Evolutionary conservation across 768 basidiomycete genomes (phyloP).

Genomic region (Tephrocybe rancida): DNA sequence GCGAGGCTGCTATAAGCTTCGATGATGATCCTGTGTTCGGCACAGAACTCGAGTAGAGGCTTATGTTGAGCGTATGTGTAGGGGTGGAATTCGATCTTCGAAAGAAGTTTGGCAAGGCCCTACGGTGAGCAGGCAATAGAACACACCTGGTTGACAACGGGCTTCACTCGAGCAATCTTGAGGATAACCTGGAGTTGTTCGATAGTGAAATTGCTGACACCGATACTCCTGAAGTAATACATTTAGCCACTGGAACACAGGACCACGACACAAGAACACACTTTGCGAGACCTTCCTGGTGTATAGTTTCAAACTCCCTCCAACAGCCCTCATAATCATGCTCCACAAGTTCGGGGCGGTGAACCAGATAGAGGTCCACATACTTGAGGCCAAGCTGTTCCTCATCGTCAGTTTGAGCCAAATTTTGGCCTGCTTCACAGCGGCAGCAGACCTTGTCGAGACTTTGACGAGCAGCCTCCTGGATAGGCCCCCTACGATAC

Average conservation of each 20-base stretch:
- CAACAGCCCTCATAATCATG: slow-evolving; percentile 44
- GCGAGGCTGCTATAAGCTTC: slow-evolving; percentile 60
- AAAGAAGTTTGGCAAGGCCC: too few species aligned
- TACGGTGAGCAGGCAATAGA: too few species aligned
- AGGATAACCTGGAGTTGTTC: slow-evolving; percentile 53
- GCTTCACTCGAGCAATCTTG: slow-evolving; percentile 53
- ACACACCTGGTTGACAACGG: slow-evolving; percentile 80
- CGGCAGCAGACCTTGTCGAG: slow-evolving; percentile 48
- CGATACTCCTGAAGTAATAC: slow-evolving; percentile 26
- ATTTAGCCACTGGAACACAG: background rate
- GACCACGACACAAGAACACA: slow-evolving; percentile 17
- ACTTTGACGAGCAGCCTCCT: slow-evolving; percentile 44
- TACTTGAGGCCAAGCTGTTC: slow-evolving; percentile 64
- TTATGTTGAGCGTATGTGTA: slow-evolving; percentile 56
- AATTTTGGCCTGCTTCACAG: background rate
- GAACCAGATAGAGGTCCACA: slow-evolving; percentile 75
- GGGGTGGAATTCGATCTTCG: slow-evolving; percentile 60
- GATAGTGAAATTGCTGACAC: slow-evolving; percentile 69
- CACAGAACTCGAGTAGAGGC: slow-evolving; percentile 47
- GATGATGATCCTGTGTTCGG: slow-evolving; percentile 51
- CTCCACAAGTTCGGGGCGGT: slow-evolving; percentile 39
- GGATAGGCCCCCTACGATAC: slow-evolving; percentile 42
- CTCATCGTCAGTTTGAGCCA: background rate
- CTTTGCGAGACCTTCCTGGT: slow-evolving; percentile 47
- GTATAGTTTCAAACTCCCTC: slow-evolving; percentile 57